A percentile compares a stretch with the other conserved stretches of the same genome.
Conservation (phyloP, 129 eudicot species). For the Chrysanthemum lavandulifolium region DNA sequence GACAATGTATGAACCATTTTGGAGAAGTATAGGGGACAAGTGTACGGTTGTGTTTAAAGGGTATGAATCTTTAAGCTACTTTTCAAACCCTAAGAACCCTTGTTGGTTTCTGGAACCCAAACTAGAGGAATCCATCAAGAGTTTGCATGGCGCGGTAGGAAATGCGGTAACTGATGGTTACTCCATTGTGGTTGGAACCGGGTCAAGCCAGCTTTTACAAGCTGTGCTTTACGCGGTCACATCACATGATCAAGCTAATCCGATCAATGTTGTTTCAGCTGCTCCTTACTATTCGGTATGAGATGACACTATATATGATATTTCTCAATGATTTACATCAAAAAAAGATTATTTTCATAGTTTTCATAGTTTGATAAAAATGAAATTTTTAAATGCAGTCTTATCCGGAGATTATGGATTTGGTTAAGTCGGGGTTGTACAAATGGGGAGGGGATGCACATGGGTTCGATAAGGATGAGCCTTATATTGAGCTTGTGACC, state of each 20-base stretch:
- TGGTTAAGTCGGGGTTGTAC: slow-evolving; percentile 53
- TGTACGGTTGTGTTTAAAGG: slow-evolving; percentile 53
- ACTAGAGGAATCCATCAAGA: slow-evolving; percentile 60
- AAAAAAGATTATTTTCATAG: background rate
- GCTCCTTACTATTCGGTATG: slow-evolving; percentile 83
- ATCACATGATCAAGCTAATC: slow-evolving; percentile 40
- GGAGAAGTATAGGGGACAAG: slow-evolving; percentile 53
- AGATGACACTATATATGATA: background rate
- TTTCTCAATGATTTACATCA: no score
- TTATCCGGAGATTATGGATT: slow-evolving; percentile 48
- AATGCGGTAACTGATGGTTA: slow-evolving; percentile 62
- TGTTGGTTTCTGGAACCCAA: slow-evolving; percentile 86
- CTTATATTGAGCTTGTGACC: slow-evolving; percentile 75
- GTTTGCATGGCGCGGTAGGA: slow-evolving; percentile 59
- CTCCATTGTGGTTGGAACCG: slow-evolving; percentile 68
- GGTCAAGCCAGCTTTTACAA: slow-evolving; percentile 79
- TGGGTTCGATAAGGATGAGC: slow-evolving; percentile 55
- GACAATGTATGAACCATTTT: slow-evolving; percentile 58
- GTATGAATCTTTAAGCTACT: slow-evolving; percentile 63
- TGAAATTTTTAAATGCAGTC: slow-evolving; percentile 36
- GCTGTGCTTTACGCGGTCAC: slow-evolving; percentile 61
- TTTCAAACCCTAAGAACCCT: slow-evolving; percentile 45
- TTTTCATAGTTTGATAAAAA: background rate
- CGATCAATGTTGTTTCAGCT: slow-evolving; percentile 51
- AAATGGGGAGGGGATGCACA: slow-evolving; percentile 87